Evolutionary conservation across 768 basidiomycete species (phyloP).

Genomic region (Lentinula sp.): DNA sequence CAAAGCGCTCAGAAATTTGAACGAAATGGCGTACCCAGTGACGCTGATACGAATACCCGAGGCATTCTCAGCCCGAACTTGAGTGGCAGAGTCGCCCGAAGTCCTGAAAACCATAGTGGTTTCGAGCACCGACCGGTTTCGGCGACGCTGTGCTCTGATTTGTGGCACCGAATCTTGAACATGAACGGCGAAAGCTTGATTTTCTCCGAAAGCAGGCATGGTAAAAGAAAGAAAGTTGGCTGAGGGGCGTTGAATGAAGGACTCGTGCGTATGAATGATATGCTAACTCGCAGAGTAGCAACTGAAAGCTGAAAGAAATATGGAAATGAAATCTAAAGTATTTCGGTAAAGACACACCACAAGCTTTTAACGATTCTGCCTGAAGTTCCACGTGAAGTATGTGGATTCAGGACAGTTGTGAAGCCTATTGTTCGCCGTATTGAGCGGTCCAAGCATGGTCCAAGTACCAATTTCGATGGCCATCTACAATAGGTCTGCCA

Average conservation of each 20-base stretch:
- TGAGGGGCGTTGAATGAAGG: neutral
- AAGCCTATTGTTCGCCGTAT: neutral
- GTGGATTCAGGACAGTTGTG: neutral
- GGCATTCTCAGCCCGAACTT: slow-evolving; percentile 2
- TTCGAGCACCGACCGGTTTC: neutral
- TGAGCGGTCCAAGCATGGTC: neutral
- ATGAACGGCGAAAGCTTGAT: slow-evolving; percentile 1
- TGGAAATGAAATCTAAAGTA: neutral
- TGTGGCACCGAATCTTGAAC: slow-evolving; percentile 2
- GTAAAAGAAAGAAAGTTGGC: neutral
- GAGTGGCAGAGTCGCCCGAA: neutral
- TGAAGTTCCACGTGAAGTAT: neutral
- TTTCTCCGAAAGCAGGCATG: neutral
- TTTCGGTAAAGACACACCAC: neutral
- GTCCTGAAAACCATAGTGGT: slow-evolving; percentile 6
- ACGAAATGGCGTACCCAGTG: neutral
- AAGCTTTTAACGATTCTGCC: neutral
- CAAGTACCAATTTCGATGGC: neutral
- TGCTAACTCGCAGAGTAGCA: slow-evolving; percentile 1
- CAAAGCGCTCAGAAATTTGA: too few species aligned
- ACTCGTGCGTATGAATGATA: neutral
- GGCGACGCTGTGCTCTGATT: neutral
- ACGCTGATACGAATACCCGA: neutral
- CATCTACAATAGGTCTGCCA: too few species aligned
- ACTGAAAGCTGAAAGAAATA: neutral